These are phyloP conservation scores for Ceratocystis diversiconidia DNA, from an alignment of 2,329 filamentous ascomycete species.

Conservation along the genomic window DNA sequence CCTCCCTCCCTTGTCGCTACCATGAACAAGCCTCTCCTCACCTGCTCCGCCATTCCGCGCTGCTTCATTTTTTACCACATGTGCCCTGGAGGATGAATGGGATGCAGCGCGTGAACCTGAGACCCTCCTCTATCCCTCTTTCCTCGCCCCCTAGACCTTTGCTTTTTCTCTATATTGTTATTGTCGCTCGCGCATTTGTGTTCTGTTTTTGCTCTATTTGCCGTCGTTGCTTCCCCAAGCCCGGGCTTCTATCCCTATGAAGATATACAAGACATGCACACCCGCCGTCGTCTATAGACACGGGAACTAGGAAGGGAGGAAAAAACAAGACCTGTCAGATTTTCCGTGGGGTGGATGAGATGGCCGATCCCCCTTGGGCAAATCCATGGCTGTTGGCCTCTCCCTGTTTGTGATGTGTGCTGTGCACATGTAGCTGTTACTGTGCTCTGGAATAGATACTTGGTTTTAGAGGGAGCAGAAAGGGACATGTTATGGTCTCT, in stretches of 20 bases:
- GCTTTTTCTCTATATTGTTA: neutral
- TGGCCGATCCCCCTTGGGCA: neutral
- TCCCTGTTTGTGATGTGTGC: neutral
- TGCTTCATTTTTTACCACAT: too few species aligned
- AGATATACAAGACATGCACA: neutral
- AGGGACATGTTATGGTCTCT: neutral
- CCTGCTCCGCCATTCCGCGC: neutral
- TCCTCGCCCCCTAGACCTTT: neutral
- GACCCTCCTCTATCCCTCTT: neutral
- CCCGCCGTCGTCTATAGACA: neutral
- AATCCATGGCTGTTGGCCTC: too few species aligned
- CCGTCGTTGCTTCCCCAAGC: neutral
- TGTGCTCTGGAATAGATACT: too few species aligned
- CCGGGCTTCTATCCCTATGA: neutral
- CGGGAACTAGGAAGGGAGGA: neutral
- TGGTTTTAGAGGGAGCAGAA: neutral
- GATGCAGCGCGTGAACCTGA: neutral
- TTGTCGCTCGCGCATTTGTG: neutral
- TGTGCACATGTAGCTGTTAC: neutral
- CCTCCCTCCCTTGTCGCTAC: too few species aligned
- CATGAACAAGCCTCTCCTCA: too few species aligned
- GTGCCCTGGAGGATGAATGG: neutral
- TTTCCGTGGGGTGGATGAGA: neutral
- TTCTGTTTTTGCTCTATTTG: neutral
- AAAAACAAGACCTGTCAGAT: conserved; percentile 1